Conservation (phyloP, 768 basidiomycete genomes). For the Hygrocybe coccinea region DNA sequence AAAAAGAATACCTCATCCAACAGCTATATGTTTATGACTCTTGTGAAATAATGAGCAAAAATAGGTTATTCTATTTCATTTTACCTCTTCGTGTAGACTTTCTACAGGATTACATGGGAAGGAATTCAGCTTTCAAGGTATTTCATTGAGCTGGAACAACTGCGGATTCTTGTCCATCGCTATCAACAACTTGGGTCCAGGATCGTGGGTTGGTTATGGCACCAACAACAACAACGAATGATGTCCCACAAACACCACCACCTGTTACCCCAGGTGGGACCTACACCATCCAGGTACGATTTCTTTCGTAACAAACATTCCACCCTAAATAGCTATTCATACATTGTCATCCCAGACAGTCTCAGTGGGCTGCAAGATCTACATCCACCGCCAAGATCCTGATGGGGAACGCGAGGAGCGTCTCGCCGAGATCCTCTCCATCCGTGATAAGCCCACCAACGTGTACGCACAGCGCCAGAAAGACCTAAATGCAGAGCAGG, state of each 20-base stretch:
- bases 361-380: constrained; percentile 92
- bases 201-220: not conserved
- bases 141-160: no score
- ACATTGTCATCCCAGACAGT: constrained; percentile 63
- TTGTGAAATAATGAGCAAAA: no score
- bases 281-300: constrained; percentile 67
- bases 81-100: no score
- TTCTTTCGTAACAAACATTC: constrained; percentile 12
- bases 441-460: constrained; percentile 78
- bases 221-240: constrained; percentile 33
- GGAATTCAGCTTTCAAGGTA: no score
- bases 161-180: no score
- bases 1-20: no score
- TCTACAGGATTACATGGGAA: no score
- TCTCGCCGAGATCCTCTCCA: constrained; percentile 92
- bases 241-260: constrained; percentile 45
- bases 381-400: constrained; percentile 73
- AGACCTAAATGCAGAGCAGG: constrained; percentile 40
- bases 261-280: constrained; percentile 70
- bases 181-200: no score
- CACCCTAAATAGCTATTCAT: constrained; percentile 25
- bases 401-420: constrained; percentile 82
- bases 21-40: no score
- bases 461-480: constrained; percentile 42
- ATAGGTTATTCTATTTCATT: no score